Percentiles rank a stretch among this genome's conserved stretches.
Conservation (phyloP, 2,329 filamentous ascomycete species). For the Fusarium sp. region DNA sequence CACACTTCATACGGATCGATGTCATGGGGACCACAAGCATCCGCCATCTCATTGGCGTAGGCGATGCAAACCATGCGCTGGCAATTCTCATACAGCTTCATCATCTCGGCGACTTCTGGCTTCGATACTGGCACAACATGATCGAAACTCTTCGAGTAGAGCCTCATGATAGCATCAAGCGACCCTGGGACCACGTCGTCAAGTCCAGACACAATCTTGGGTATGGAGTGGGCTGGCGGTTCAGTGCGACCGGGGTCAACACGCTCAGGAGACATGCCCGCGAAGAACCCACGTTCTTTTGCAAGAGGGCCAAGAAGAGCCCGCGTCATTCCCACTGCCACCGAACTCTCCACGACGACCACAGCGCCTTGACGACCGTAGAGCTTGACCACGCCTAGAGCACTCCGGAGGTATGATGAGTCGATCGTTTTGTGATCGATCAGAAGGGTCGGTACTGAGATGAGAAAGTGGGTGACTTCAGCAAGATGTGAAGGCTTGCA, state of each 20-base stretch:
- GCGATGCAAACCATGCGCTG: slow-evolving; percentile 64
- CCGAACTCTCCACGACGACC: slow-evolving; percentile 63
- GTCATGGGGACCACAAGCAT: slow-evolving; percentile 56
- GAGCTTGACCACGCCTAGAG: slow-evolving; percentile 52
- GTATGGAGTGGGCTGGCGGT: slow-evolving; percentile 54
- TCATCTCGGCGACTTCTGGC: slow-evolving; percentile 67
- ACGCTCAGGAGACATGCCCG: slow-evolving; percentile 62
- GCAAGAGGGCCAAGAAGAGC: slow-evolving; percentile 58
- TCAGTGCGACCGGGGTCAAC: slow-evolving; percentile 60
- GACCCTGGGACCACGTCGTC: slow-evolving; percentile 57
- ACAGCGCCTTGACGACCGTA: slow-evolving; percentile 56
- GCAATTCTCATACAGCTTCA: slow-evolving; percentile 67
- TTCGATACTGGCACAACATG: slow-evolving; percentile 57
- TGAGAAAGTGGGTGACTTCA: slow-evolving; percentile 60
- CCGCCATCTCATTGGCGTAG: slow-evolving; percentile 66
- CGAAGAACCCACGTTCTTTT: slow-evolving; percentile 52
- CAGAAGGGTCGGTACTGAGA: slow-evolving; percentile 63
- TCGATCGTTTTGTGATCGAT: slow-evolving; percentile 58
- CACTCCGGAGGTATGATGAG: slow-evolving; percentile 56
- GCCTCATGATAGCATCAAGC: slow-evolving; percentile 51
- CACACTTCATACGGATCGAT: slow-evolving; percentile 63
- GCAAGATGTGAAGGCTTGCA: slow-evolving; percentile 49
- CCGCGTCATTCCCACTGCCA: slow-evolving; percentile 64
- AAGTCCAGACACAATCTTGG: slow-evolving; percentile 63
- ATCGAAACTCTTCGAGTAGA: slow-evolving; percentile 60